Evolutionary conservation across 192 early-diverging fungal species (phyloP).

Genomic region (Rhizoclosmatium sp.): DNA sequence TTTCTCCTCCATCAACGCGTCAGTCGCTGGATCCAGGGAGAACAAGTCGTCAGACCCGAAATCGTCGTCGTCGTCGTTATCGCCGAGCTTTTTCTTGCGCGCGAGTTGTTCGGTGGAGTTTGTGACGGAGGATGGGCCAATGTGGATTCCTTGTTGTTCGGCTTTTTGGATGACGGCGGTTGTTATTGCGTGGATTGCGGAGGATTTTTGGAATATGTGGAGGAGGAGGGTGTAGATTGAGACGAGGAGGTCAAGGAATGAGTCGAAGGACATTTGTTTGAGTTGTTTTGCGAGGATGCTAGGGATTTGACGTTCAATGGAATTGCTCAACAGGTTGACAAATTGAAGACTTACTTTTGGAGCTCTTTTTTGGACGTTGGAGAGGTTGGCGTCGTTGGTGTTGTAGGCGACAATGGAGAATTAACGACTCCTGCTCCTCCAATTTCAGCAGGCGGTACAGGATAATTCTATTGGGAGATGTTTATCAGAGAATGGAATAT

Average conservation of each 20-base stretch:
- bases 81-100: conserved; percentile 23
- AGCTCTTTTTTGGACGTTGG: conserved; percentile 41
- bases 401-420: conserved; percentile 24
- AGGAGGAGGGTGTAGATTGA: conserved; percentile 80
- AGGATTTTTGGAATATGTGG: conserved; percentile 73
- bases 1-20: neutral
- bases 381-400: conserved; percentile 23
- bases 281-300: conserved; percentile 73
- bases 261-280: conserved; percentile 81
- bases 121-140: conserved; percentile 40
- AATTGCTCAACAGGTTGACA: neutral
- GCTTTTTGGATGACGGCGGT: conserved; percentile 70
- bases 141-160: conserved; percentile 53
- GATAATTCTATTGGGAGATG: conserved; percentile 33
- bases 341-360: conserved; percentile 43
- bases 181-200: conserved; percentile 76
- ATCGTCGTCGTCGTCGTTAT: conserved; percentile 61
- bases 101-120: conserved; percentile 25
- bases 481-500: conserved; percentile 4
- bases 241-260: conserved; percentile 81
- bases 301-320: neutral
- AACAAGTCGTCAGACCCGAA: conserved; percentile 33
- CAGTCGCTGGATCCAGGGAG: neutral
- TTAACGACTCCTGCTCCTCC: neutral
- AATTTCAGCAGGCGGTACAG: conserved; percentile 33